Evolutionary conservation across 768 basidiomycete species (phyloP), one percentile per base, ranked within the genome.

Genomic region (Agaricus sinodeliciosus): DNA sequence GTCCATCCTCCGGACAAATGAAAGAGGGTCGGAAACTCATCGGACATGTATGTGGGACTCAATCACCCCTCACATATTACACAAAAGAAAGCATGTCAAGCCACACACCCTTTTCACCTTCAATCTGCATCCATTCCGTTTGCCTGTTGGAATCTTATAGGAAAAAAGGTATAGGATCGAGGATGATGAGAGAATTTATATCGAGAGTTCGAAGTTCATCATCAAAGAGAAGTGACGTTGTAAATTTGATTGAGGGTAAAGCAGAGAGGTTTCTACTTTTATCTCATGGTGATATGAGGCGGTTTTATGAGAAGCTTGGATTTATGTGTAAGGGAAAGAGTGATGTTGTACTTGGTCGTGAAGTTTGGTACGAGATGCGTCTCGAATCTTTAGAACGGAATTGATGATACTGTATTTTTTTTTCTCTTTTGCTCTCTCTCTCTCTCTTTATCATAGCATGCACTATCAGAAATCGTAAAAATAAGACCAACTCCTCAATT

Each of bases 51-150:
- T 82, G 81, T 63, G 70, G 82, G 15, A 88, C 87, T 0, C 77
- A 80, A 27, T 81, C 86, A 0, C 65, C 76, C 1, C 71, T 73
- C 1, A 40, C 63, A 3, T 69, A 74, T 4, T 70, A 87, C 43
- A 83, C 82, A 9, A 80, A 84, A 57, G 76, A 72, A 18, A 83
- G 85, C 5, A 89, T 90, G 87, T 73, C 74, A 0, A 73, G 62
- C 0, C 86, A 90, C 58, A 73, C 78, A 37, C 77, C 83, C 0
- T 59, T 61, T 8, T 67, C 76, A 0, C 46, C 70, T 0, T 77
- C 79, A 4, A 77, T 87, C 49, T 85, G 84, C 62, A 74, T 90
- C 39, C 87, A 90, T 63, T 82, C 83, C 9, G 77, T 89, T 19
- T 84, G 80, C 59, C 76, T 88, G 11, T 56, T 69, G 3, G 60